Conservation (phyloP, 805 yeast genomes). For the Saccharomycopsis selenospora region DNA sequence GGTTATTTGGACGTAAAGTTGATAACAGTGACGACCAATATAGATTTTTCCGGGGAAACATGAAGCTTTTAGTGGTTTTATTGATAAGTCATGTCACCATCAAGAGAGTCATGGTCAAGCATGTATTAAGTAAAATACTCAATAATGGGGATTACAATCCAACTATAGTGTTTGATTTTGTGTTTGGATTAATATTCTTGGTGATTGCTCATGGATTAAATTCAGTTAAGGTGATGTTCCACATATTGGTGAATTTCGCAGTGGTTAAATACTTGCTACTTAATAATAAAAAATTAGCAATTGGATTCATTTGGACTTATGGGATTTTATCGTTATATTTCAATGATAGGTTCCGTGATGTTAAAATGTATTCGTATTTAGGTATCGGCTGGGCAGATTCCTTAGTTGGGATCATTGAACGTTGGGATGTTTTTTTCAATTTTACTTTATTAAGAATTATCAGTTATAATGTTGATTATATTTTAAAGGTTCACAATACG, state of each 20-base stretch:
- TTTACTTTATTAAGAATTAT: constrained; percentile 79
- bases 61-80: constrained; percentile 52
- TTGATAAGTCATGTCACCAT: constrained; percentile 46
- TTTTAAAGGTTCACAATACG: constrained; percentile 31
- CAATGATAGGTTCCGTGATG: constrained; percentile 59
- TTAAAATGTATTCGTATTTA: constrained; percentile 30
- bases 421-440: constrained; percentile 97
- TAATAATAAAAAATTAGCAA: constrained; percentile 29
- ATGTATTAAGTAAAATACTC: neutral
- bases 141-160: constrained; percentile 26
- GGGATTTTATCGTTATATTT: constrained; percentile 73
- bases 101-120: constrained; percentile 33
- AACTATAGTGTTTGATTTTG: constrained; percentile 63
- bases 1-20: constrained; percentile 85
- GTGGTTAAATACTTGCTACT: constrained; percentile 26
- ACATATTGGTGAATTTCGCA: constrained; percentile 46
- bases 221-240: constrained; percentile 50
- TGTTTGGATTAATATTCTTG: constrained; percentile 63
- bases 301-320: constrained; percentile 58
- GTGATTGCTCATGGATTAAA: constrained; percentile 78
- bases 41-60: constrained; percentile 75
- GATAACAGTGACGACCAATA: constrained; percentile 93
- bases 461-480: constrained; percentile 74
- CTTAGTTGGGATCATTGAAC: constrained; percentile 65
- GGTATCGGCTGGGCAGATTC: constrained; percentile 48